A percentile compares a stretch with the other conserved stretches of the same genome.
phyloP scores from a whole-genome alignment of 2,329 filamentous ascomycete species.

The Ophidiomyces ophidiicola region DNA sequence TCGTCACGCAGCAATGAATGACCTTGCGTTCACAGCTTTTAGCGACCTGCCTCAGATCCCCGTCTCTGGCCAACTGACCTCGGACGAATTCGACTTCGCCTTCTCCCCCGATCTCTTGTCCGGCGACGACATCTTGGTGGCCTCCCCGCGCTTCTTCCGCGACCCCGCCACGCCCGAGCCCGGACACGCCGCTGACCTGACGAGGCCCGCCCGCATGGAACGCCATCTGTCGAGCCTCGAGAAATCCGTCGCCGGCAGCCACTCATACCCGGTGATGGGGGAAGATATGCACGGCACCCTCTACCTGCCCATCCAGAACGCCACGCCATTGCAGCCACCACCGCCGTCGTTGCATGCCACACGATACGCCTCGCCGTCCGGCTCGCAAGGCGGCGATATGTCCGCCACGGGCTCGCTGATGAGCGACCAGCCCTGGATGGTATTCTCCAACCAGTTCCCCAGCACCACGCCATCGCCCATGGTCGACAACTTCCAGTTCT shows the following conservation, averaged over 20 bases:
- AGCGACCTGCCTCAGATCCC: neutral
- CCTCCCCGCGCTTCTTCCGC: slow-evolving; percentile 1
- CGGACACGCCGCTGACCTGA: neutral
- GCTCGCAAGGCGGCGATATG: slow-evolving; percentile 14
- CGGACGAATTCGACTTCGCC: slow-evolving; percentile 5
- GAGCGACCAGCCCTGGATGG: slow-evolving; percentile 15
- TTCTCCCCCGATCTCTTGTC: neutral
- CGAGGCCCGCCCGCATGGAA: slow-evolving; percentile 10
- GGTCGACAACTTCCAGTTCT: slow-evolving; percentile 10
- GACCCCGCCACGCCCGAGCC: neutral
- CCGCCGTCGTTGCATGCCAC: slow-evolving; percentile 1
- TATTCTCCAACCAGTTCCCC: slow-evolving; percentile 6
- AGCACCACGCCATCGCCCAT: slow-evolving; percentile 11
- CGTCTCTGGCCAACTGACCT: neutral
- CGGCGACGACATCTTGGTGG: slow-evolving; percentile 3
- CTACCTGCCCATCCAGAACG: slow-evolving; percentile 8
- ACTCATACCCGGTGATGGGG: slow-evolving; percentile 4
- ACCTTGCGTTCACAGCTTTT: slow-evolving; percentile 5
- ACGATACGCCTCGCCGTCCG: slow-evolving; percentile 14
- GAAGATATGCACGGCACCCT: slow-evolving; percentile 9
- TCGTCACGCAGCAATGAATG: slow-evolving; percentile 3
- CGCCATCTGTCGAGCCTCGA: slow-evolving; percentile 13
- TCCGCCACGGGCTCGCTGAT: slow-evolving; percentile 13
- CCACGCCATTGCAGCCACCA: neutral
- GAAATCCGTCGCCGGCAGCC: slow-evolving; percentile 9